Evolutionary conservation across 2,329 filamentous ascomycete species (phyloP).

Genomic region (Hypomyces rosellus): DNA sequence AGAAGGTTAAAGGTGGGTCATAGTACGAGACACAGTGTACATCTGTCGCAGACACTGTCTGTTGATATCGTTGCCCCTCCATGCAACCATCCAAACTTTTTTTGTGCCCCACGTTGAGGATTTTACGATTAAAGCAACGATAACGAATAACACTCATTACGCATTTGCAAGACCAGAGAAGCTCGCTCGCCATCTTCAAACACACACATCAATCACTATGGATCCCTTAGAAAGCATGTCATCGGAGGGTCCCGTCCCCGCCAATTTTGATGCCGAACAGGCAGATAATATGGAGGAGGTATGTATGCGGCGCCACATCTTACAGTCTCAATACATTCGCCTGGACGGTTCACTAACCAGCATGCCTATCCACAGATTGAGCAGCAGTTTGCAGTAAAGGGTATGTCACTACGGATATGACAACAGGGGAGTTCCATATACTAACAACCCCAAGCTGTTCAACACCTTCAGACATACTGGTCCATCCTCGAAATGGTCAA

Average conservation of each 20-base stretch:
- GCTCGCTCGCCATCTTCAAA: background rate
- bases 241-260: slow-evolving; percentile 32
- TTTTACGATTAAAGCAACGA: slow-evolving; percentile 6
- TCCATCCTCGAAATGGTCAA: slow-evolving; percentile 83
- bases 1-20: background rate
- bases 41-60: slow-evolving; percentile 5
- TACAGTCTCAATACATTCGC: too few species aligned
- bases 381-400: slow-evolving; percentile 98
- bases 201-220: slow-evolving; percentile 20
- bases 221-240: slow-evolving; percentile 35
- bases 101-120: slow-evolving; percentile 8
- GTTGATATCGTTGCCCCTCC: slow-evolving; percentile 13
- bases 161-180: background rate
- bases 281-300: slow-evolving; percentile 51
- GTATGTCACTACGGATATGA: slow-evolving; percentile 34
- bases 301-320: slow-evolving; percentile 25
- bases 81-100: background rate
- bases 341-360: slow-evolving; percentile 1
- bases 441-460: slow-evolving; percentile 53
- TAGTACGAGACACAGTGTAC: background rate
- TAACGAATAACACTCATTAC: background rate
- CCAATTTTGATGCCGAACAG: slow-evolving; percentile 54
- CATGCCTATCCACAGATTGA: slow-evolving; percentile 62
- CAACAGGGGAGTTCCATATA: too few species aligned
- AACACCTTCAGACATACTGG: slow-evolving; percentile 98